Evolutionary conservation across 2,329 filamentous ascomycete genomes (phyloP).

Genomic region (Aspergillus japonicus): DNA sequence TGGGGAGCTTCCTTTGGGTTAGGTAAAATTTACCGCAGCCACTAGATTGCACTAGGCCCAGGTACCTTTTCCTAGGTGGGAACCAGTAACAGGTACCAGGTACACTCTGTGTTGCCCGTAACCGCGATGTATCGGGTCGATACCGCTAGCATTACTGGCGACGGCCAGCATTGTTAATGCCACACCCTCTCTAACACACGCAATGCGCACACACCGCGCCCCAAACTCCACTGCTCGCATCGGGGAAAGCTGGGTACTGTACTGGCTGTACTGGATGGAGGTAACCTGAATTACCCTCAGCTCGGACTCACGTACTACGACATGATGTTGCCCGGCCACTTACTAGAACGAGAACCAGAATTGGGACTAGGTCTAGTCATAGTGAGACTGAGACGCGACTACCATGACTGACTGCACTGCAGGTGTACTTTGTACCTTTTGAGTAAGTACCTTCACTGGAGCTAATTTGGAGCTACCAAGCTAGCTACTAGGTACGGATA

Average conservation of each 20-base stretch:
- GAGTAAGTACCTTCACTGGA: neutral
- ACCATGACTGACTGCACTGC: neutral
- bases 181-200: neutral
- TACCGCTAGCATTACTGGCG: neutral
- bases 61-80: neutral
- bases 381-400: neutral
- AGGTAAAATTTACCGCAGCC: neutral
- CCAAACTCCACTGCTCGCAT: neutral
- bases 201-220: neutral
- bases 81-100: neutral
- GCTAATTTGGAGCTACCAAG: neutral
- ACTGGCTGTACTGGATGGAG: too few relatives aligned
- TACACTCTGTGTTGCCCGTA: neutral
- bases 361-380: neutral
- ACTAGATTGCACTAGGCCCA: neutral
- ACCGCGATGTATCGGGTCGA: neutral
- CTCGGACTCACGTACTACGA: neutral
- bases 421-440: neutral
- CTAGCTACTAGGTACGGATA: neutral
- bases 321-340: neutral
- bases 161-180: neutral
- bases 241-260: too few relatives aligned
- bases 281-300: too few relatives aligned
- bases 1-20: neutral
- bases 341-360: too few relatives aligned